These are phyloP conservation scores for Aspergillus transmontanensis DNA, from an alignment of 2,329 filamentous ascomycete species.

Conservation along the genomic window DNA sequence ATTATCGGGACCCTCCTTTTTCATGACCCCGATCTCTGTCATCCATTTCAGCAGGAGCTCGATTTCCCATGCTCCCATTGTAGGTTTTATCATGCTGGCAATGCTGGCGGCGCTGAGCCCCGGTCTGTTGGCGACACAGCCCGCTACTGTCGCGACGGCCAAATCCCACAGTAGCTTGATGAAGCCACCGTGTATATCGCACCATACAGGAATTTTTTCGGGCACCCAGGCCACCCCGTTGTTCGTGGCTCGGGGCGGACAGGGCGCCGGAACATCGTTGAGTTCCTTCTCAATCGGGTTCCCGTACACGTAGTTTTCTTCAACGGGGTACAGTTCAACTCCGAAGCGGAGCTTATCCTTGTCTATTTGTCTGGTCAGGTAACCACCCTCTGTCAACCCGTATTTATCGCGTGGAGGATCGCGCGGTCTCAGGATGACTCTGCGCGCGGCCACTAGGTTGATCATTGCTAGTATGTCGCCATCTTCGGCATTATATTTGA, in stretches of 20 bases:
- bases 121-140: conserved; percentile 45
- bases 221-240: conserved; percentile 14
- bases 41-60: conserved; percentile 46
- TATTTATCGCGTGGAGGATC: conserved; percentile 48
- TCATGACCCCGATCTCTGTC: conserved; percentile 27
- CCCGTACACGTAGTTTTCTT: conserved; percentile 41
- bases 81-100: conserved; percentile 41
- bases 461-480: conserved; percentile 47
- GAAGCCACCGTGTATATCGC: conserved; percentile 49
- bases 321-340: conserved; percentile 41
- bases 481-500: conserved; percentile 44
- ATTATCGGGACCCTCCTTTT: conserved; percentile 9
- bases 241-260: conserved; percentile 16
- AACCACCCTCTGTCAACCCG: conserved; percentile 50
- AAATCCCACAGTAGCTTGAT: conserved; percentile 45
- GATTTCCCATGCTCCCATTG: conserved; percentile 47
- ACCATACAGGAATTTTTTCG: conserved; percentile 49
- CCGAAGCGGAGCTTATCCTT: conserved; percentile 46
- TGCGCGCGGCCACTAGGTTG: conserved; percentile 42
- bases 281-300: conserved; percentile 35
- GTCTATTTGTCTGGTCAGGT: conserved; percentile 51
- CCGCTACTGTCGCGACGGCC: conserved; percentile 44
- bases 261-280: conserved; percentile 28
- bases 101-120: conserved; percentile 41
- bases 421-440: conserved; percentile 38